Base-by-base conservation (phyloP, 1,284 basidiomycete species). In the Cryptococcus neoformans region DNA sequence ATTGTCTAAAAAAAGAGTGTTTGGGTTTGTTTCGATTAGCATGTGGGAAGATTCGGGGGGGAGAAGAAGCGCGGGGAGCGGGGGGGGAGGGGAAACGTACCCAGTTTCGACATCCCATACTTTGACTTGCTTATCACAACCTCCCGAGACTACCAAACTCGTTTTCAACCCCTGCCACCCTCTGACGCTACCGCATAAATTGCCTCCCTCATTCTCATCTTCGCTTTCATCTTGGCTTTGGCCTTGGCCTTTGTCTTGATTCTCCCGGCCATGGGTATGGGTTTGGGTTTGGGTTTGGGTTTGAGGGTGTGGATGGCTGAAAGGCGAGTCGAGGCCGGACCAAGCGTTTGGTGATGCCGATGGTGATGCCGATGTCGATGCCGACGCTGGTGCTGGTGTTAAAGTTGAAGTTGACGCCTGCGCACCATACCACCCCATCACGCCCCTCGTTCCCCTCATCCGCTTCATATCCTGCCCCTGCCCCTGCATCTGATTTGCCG, bases 81-180 rank as follows among this genome's bases (percentile, higher is more conserved):
- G 34, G 4, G 2, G 35, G 36, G 47, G n/a, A 6, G 41, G 41
- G 4, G 8, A 52, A 42, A 80, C 83, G 62, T 72, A 91, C 87
- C 90, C 92, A 6, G 88, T 87, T 50, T 83, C 81, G 36, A 90
- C 83, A 70, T 98, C 92, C 95, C 95, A 99, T 0, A 98, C 91
- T 39, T 88, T 83, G 14, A 98, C 81, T 51, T 85, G 84, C 67
- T 93, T 87, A 72, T 98, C 94, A 68, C 93, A 96, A 6, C 92
- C 93, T 1, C 90, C 93, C 58, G 87, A 91, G n/a, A 97, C 87
- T 6, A 95, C 85, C 1, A 95, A 79, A 4, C 90, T 81, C 42
- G 82, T 81, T 16, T 79, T 74, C 63, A 85, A 83, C 1, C 86
- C 86, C 14, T 47, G 44, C 83, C 84, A 88, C 1, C 87, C 87